Evolutionary conservation across 23 red algal genomes (phyloP).

Genomic region (Gracilariopsis chorda): DNA sequence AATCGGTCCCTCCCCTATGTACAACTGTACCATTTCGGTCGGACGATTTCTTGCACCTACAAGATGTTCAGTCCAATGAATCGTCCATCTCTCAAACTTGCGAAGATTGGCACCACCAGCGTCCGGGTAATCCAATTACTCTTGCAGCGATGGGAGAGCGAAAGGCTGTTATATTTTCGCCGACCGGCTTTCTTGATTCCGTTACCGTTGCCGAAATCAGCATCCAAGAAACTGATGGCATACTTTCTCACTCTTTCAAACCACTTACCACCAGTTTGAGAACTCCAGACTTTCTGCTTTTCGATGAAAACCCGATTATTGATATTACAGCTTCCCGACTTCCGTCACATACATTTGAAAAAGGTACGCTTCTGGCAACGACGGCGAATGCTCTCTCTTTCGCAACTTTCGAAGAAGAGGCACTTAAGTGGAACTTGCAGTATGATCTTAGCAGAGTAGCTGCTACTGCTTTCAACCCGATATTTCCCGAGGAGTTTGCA

Average conservation of each 20-base stretch:
- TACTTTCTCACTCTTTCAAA: not conserved
- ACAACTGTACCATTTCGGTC: not conserved
- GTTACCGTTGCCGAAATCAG: not conserved
- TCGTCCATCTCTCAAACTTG: not conserved
- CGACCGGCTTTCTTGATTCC: not conserved
- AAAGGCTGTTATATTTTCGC: not conserved
- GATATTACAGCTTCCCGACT: not conserved
- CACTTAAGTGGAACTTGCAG: conserved; percentile 5
- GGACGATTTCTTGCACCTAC: not conserved
- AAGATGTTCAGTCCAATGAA: not conserved
- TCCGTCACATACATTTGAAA: not conserved
- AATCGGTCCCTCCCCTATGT: not conserved
- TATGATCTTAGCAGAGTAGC: not conserved
- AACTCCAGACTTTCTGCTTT: not conserved
- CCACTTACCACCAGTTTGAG: not conserved
- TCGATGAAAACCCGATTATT: not conserved
- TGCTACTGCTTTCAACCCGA: conserved; percentile 4
- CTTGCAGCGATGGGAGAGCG: not conserved
- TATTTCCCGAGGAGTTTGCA: conserved; percentile 21
- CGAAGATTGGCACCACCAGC: not conserved
- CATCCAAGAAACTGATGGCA: not conserved
- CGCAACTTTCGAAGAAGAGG: not conserved
- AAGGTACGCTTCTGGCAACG: not conserved
- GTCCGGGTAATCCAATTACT: not conserved
- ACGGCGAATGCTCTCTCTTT: not conserved